A percentile compares a stretch with the other conserved stretches of the same genome.
These are phyloP conservation scores for Dendrocalamus sinicus DNA, from an alignment of 176 grass and related monocot genomes.

Conservation along the genomic window DNA sequence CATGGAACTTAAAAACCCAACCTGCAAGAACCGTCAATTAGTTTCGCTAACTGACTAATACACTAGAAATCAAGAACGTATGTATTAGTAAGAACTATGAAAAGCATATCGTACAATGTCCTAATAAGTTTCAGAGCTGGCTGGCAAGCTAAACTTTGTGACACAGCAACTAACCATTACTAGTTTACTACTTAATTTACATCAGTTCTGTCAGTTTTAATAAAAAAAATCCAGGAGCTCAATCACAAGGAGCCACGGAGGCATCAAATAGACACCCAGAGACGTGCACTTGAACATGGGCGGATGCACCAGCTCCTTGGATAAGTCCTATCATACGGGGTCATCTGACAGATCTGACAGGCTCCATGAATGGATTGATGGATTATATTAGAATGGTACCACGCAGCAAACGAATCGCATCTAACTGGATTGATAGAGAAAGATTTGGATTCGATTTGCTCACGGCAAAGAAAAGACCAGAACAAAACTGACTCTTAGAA, in stretches of 20 bases:
- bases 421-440: too few species aligned
- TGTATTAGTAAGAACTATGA: not conserved
- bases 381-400: not conserved
- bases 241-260: not conserved
- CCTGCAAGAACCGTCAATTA: not conserved
- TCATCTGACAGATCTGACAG: not conserved
- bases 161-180: not conserved
- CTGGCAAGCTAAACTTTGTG: not conserved
- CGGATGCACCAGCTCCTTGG: not conserved
- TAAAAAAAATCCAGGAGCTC: not conserved
- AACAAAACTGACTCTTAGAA: not conserved
- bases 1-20: not conserved
- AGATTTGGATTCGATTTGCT: not conserved
- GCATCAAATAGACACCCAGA: not conserved
- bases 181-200: not conserved
- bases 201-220: too few species aligned
- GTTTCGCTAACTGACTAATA: not conserved
- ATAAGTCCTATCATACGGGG: not conserved
- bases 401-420: not conserved
- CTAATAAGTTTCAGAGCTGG: not conserved
- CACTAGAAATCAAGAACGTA: not conserved
- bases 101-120: not conserved
- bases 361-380: too few species aligned
- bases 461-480: not conserved
- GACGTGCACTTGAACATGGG: not conserved